Conservation (phyloP, 2,329 filamentous ascomycete species). For the Colletotrichum costaricense region DNA sequence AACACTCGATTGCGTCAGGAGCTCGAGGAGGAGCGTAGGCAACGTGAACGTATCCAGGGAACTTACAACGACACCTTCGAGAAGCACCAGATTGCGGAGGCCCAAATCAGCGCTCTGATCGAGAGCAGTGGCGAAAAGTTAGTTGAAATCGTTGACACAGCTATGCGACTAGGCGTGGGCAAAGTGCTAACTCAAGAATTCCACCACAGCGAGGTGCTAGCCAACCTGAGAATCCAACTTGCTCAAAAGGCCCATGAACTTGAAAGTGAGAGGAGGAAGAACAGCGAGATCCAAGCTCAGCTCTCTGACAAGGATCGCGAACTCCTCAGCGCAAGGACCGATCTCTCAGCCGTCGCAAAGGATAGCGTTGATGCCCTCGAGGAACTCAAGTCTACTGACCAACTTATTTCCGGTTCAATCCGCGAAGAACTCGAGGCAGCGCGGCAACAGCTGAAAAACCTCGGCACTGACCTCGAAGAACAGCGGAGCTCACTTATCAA, state of each 20-base stretch:
- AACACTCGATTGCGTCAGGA: constrained; percentile 65
- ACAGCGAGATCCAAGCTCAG: constrained; percentile 56
- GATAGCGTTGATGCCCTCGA: constrained; percentile 66
- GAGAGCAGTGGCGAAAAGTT: constrained; percentile 64
- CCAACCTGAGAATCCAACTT: constrained; percentile 62
- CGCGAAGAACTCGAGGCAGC: constrained; percentile 67
- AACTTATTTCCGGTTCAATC: constrained; percentile 68
- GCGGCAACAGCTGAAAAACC: constrained; percentile 61
- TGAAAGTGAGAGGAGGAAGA: constrained; percentile 47
- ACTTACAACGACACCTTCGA: constrained; percentile 68
- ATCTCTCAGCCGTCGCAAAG: constrained; percentile 66
- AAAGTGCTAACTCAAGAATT: constrained; percentile 57
- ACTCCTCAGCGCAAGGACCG: constrained; percentile 61
- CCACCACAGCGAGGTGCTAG: constrained; percentile 64
- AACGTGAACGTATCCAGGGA: constrained; percentile 63
- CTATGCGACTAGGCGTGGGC: constrained; percentile 38
- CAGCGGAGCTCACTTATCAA: constrained; percentile 71
- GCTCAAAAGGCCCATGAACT: constrained; percentile 55
- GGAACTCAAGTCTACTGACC: constrained; percentile 69
- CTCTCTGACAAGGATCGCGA: constrained; percentile 67
- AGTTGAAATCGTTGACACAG: constrained; percentile 48
- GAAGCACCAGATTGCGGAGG: constrained; percentile 66
- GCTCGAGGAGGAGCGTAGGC: constrained; percentile 64
- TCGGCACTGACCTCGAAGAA: constrained; percentile 64
- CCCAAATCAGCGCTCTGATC: constrained; percentile 67